Base-by-base conservation (phyloP, 768 basidiomycete genomes). In the Tubosaeta sp. region DNA sequence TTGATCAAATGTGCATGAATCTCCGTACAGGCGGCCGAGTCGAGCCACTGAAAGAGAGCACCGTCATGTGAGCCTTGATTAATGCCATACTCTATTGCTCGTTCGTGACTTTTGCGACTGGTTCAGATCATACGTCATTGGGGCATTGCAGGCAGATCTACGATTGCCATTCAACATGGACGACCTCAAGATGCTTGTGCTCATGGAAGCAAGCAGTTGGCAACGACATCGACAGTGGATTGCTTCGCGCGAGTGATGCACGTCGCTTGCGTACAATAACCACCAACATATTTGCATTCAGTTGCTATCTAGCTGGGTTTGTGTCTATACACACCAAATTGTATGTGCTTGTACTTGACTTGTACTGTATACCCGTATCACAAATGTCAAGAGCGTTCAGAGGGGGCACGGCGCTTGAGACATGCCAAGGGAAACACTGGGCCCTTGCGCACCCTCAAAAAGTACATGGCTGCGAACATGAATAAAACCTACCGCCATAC, bases 11-110 rank as follows among this genome's bases (percentile, higher is more conserved):
- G 52, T 74, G 77, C 40, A 65, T 68, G 27, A 51, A 51, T 22
- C 65, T 78, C 44, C 60, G 72, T 45, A 68, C 56, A 13, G 61
- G 57, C 10, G 44, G 29, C 12, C 54, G 57, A 46, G 57, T 68
- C 24, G 70, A 75, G 47, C 78, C 77, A 16, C 67, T 79, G 36
- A 71, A 71, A 40, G 68, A 71, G 46, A 69, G 72, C 41, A 76
- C 77, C 2, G 77, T 78, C 36, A 78, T 79, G 75, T 78, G 43
- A 57, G 73, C 63, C 6, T 16, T 4, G 25, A 1, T 25, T 32
- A n/a, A 21, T 24, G 31, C 21, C 8, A 38, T 49, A 25, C 4
- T 10, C 27, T 22, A 3, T n/a, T 43, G 27, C 32, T 48, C 6
- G 14, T 29, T 42, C 41, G 29, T 32, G 38, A 3, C 18, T 32